phyloP scores from a whole-genome alignment of 179 eudicot genomes.

The Patellifolia procumbens region DNA sequence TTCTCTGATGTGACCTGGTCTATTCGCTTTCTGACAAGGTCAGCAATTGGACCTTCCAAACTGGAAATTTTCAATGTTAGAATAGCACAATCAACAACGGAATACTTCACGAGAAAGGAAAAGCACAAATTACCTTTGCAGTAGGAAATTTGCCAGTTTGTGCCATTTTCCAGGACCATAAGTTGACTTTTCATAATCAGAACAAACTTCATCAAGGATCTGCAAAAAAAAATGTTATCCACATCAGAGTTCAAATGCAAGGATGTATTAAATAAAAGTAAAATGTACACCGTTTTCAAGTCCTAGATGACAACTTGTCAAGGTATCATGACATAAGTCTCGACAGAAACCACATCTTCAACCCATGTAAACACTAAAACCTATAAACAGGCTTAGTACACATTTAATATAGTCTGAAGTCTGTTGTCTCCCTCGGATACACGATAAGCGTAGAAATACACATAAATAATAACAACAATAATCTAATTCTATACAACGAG shows the following conservation, averaged over 20 bases:
- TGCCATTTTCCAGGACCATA: conserved; percentile 95
- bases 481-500: neutral
- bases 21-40: conserved; percentile 83
- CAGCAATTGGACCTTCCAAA: conserved; percentile 88
- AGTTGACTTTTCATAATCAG: conserved; percentile 70
- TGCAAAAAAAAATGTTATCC: conserved; percentile 24
- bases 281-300: neutral
- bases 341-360: neutral
- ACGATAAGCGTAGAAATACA: neutral
- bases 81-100: neutral
- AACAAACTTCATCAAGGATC: conserved; percentile 73
- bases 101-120: neutral
- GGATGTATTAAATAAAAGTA: neutral
- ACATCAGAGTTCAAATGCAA: neutral
- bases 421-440: neutral
- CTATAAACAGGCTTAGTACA: neutral
- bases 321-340: too few species aligned
- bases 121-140: conserved; percentile 67
- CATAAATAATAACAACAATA: neutral
- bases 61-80: conserved; percentile 35
- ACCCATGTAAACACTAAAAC: neutral
- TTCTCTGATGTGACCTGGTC: conserved; percentile 82
- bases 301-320: neutral
- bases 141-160: conserved; percentile 63
- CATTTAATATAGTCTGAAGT: neutral